These are phyloP conservation scores for Epichloe uncinata DNA, from an alignment of 2,329 filamentous ascomycete genomes.

Conservation along the genomic window DNA sequence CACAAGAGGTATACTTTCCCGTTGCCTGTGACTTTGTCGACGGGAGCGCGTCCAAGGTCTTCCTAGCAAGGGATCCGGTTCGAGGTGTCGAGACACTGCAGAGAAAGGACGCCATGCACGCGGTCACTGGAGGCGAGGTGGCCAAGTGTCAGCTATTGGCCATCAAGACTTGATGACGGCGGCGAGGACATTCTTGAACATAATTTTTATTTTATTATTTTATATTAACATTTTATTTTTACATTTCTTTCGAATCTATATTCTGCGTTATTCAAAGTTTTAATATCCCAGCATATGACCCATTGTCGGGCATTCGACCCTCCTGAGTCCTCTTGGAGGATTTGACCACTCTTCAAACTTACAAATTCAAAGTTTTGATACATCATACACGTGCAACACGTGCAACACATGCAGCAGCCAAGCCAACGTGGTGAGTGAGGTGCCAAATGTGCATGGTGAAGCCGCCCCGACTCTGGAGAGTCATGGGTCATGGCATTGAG, in stretches of 20 bases:
- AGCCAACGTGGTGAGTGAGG: no score
- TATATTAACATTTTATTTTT: neutral
- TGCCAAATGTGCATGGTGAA: no score
- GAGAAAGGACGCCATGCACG: constrained; percentile 11
- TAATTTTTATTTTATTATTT: neutral
- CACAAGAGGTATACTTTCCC: constrained; percentile 14
- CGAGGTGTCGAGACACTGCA: constrained; percentile 12
- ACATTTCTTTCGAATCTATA: neutral
- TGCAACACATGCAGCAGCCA: no score
- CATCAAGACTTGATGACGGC: neutral
- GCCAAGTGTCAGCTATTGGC: constrained; percentile 3
- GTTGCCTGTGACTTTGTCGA: constrained; percentile 17
- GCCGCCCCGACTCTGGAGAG: no score
- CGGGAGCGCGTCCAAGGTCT: constrained; percentile 12
- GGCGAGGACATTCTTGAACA: neutral
- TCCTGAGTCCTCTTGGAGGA: no score
- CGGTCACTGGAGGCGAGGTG: constrained; percentile 17
- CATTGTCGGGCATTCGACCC: no score
- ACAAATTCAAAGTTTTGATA: no score
- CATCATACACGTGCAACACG: no score
- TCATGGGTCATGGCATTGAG: no score
- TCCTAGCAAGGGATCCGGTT: constrained; percentile 15
- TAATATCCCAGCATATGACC: no score
- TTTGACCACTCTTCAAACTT: no score
- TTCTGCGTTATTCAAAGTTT: no score